Conservation (phyloP, 257 asterid species). For the Galeopsis tetrahit region DNA sequence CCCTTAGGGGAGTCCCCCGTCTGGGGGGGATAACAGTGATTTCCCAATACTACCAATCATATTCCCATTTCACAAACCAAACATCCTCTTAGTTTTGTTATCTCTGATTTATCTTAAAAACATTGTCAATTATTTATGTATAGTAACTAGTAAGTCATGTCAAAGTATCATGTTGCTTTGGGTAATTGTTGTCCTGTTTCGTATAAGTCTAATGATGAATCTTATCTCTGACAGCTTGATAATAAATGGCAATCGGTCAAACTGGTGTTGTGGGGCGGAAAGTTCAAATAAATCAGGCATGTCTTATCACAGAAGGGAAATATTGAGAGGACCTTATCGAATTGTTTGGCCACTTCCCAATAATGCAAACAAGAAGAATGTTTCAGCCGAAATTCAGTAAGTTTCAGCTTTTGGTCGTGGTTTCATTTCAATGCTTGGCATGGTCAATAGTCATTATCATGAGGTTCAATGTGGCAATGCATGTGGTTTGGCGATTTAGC, state of each 20-base stretch:
- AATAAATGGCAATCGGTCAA: slow-evolving; percentile 62
- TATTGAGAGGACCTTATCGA: slow-evolving; percentile 65
- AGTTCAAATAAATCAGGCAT: slow-evolving; percentile 41
- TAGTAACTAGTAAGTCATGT: background rate
- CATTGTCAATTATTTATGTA: background rate
- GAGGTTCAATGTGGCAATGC: background rate
- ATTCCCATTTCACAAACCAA: background rate
- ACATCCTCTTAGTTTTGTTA: background rate
- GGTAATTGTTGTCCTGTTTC: background rate
- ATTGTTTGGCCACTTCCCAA: slow-evolving; percentile 77
- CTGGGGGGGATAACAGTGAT: background rate
- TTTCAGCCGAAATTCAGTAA: slow-evolving; percentile 84
- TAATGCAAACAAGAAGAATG: slow-evolving; percentile 56
- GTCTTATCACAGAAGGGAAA: slow-evolving; percentile 65
- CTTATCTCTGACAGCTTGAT: slow-evolving; percentile 56
- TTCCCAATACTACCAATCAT: background rate
- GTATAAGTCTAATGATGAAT: slow-evolving; percentile 20
- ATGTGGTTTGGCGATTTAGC: background rate
- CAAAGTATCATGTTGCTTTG: background rate
- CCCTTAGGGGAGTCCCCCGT: background rate
- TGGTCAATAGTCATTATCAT: background rate
- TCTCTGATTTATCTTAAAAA: background rate
- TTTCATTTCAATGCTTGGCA: background rate
- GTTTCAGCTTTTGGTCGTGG: slow-evolving; percentile 29
- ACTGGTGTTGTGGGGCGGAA: slow-evolving; percentile 37